A percentile compares a stretch with the other conserved stretches of the same genome.
Evolutionary conservation across 148 eudicot genomes (phyloP).

Genomic region (Fallopia convolvulus): DNA sequence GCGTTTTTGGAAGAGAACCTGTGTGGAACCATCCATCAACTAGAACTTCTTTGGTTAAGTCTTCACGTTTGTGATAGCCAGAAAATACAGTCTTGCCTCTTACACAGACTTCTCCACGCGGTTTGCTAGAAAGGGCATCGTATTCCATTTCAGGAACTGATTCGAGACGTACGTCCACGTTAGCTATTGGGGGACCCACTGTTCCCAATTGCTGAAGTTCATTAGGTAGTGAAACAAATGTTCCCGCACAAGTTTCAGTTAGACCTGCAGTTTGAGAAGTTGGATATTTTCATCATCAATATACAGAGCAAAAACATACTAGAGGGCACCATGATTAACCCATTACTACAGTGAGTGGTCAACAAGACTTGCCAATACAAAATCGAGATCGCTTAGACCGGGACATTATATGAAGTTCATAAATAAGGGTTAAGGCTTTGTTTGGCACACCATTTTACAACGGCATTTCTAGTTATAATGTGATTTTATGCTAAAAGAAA

Average conservation of each 20-base stretch:
- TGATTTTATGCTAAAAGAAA: too few species aligned
- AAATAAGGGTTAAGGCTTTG: too few species aligned
- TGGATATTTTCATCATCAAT: neutral
- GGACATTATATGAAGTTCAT: too few species aligned
- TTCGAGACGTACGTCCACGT: conserved; percentile 77
- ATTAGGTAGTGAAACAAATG: conserved; percentile 83
- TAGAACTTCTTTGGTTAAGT: conserved; percentile 87
- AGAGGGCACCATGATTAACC: neutral
- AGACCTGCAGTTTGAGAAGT: conserved; percentile 40
- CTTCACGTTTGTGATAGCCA: conserved; percentile 91
- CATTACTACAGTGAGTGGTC: too few species aligned
- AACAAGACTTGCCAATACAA: too few species aligned
- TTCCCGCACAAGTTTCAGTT: conserved; percentile 92
- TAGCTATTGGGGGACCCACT: conserved; percentile 90
- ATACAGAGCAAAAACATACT: neutral
- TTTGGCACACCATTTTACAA: too few species aligned
- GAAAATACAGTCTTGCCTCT: conserved; percentile 82
- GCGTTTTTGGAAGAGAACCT: conserved; percentile 28
- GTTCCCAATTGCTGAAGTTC: conserved; percentile 79
- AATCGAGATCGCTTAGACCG: too few species aligned
- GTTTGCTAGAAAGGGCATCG: conserved; percentile 66
- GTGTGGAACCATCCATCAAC: conserved; percentile 97
- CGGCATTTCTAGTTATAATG: too few species aligned
- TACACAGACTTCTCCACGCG: conserved; percentile 84
- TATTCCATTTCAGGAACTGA: conserved; percentile 97